Evolutionary conservation across 2,329 filamentous ascomycete genomes (phyloP), one percentile per base, ranked within the genome.

Genomic region (Aspergillus neotritici): DNA sequence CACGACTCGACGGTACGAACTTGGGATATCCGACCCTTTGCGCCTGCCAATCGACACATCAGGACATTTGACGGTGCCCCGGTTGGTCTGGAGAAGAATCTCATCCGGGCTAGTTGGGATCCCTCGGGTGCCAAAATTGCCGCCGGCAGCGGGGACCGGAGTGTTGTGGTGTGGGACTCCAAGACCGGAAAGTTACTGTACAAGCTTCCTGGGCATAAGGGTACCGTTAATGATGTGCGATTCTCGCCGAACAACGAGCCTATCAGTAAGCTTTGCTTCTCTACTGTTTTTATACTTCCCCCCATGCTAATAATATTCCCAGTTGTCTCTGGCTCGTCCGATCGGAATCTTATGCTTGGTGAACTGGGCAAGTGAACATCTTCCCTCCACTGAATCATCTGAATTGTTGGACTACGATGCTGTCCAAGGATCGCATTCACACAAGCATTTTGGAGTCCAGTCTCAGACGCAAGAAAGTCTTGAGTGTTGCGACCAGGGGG

Each of bases 21-120:
- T 13, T 98, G 93, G 93, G 91, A 98, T 63, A 86, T 98, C 40
- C 79, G 91, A 54, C 91, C 93, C 0, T 98, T 97, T 68, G 91
- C 93, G 5, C 88, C 93, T 0, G 82, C 84, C 1, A 86, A 96
- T 63, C 78, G 93, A 52, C 83, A 87, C 47, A 80, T 97, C 47
- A 80, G 82, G 59, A 94, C 87, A 0, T 95, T 93, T 63, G 91
- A 97, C 56, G 93, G 93, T n/a, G 91, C 91, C 0, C 84, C 86
- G 9, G 76, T 81, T 30, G 90, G 90, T 0, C 68, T 94, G 40
- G 93, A 98, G 67, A 93, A 93, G 75, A 97, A 97, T 57, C 72
- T 98, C 11, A 80, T 94, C 47, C 80, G 84, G 42, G 90, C 88
- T 12, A 94, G 87, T 67, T 98, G 93, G 93, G 87, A 94, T 61